A percentile compares a stretch with the other conserved stretches of the same genome.
Evolutionary conservation across 202 grass and related monocot genomes (phyloP).

Genomic region (Sporobolus alterniflorus): DNA sequence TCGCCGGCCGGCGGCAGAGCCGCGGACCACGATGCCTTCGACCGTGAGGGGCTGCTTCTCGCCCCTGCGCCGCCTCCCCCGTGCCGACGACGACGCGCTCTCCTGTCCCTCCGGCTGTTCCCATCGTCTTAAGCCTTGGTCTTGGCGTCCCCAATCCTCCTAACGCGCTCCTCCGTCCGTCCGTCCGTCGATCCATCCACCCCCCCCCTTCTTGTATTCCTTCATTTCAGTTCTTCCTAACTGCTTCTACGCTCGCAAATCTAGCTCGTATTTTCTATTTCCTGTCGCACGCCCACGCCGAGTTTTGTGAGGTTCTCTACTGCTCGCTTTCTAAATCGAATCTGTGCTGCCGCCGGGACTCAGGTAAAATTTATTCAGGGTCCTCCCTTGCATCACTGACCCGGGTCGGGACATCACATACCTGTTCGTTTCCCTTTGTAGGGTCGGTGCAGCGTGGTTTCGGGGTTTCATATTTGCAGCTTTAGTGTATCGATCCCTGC

Average conservation of each 20-base stretch:
- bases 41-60: conserved; percentile 29
- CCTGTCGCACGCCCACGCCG: neutral
- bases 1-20: conserved; percentile 30
- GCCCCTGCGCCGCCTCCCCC: conserved; percentile 40
- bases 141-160: conserved; percentile 30
- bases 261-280: neutral
- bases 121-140: conserved; percentile 54
- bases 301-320: neutral
- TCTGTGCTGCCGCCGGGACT: neutral
- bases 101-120: conserved; percentile 28
- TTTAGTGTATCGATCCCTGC: neutral
- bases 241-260: neutral
- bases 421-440: neutral
- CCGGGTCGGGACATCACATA: neutral
- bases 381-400: neutral
- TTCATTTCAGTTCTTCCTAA: neutral
- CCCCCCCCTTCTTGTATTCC: neutral
- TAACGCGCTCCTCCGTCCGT: neutral
- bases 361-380: neutral
- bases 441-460: neutral
- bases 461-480: neutral
- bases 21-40: conserved; percentile 30
- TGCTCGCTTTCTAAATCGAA: neutral
- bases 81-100: conserved; percentile 24
- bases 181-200: neutral